A percentile compares a stretch with the other conserved stretches of the same genome.
Evolutionary conservation across 1,284 basidiomycete genomes (phyloP).

Genomic region (Kalmanozyma brasiliensis): DNA sequence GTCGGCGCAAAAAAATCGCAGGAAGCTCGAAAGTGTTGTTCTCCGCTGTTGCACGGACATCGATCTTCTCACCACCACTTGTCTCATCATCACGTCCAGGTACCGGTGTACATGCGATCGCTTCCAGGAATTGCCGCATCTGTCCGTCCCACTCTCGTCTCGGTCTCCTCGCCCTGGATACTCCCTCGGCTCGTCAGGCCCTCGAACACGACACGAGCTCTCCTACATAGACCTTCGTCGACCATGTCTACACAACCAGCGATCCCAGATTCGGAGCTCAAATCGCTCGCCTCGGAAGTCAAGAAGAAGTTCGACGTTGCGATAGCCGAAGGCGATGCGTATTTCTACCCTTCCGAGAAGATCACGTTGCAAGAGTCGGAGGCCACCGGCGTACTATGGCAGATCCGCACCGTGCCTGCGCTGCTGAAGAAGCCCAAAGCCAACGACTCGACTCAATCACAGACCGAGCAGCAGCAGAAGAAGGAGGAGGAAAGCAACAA

Average conservation of each 20-base stretch:
- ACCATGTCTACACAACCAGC: conserved; percentile 17
- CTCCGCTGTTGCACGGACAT: not conserved
- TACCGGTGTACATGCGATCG: not conserved
- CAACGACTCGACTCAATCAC: conserved; percentile 1
- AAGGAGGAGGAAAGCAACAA: conserved; percentile 10
- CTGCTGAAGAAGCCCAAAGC: conserved; percentile 58
- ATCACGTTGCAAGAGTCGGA: conserved; percentile 29
- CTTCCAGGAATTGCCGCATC: not conserved
- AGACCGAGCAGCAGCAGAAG: conserved; percentile 4
- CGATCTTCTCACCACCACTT: conserved; percentile 1
- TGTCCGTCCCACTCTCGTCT: not conserved
- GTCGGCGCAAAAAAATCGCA: not conserved
- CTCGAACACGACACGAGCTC: not conserved
- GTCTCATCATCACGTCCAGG: not conserved
- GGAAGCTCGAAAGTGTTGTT: conserved; percentile 4
- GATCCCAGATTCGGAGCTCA: conserved; percentile 28
- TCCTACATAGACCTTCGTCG: not conserved
- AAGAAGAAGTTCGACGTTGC: conserved; percentile 51
- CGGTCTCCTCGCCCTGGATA: not conserved
- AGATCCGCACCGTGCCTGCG: conserved; percentile 61
- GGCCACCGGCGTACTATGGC: conserved; percentile 37
- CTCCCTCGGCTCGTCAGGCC: not conserved
- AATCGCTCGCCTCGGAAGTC: conserved; percentile 40
- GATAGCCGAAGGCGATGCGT: conserved; percentile 52
- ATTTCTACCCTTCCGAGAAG: conserved; percentile 59